Base-by-base conservation (phyloP, 2,329 filamentous ascomycete species). In the Penicillium palitans region DNA sequence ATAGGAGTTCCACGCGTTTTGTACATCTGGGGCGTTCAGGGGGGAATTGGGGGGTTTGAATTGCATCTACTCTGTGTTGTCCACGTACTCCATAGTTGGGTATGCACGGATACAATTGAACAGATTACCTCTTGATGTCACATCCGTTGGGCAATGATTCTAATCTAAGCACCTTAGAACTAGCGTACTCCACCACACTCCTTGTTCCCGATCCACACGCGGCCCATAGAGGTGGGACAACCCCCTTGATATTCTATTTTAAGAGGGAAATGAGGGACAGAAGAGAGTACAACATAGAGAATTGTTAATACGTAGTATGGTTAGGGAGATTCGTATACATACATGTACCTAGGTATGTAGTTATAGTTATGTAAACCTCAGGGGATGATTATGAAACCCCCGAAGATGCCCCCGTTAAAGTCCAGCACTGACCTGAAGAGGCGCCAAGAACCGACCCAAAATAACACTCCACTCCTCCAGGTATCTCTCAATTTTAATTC, bases 191-290 rank as follows among this genome's bases (percentile, higher is more conserved):
- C 65, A 67, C 65, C 39, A 33, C 17, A 42, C 58, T 61, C 62
- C 57, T 61, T 48, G 59, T 57, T 56, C 50, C 59, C 55, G 60
- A 57, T 68, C 66, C 67, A 70, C 67, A 61, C 63, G 63, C 62
- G 66, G 68, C 61, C 66, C 60, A 54, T 47, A 49, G 54, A 51
- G 55, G 61, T 64, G 61, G 62, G 66, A 68, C 57, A 57, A 31
- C 4, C 58, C 58, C 60, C 52, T 61, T 52, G 57, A 57, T 56
- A 37, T 39, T 31, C 35, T 48, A 57, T 54, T 57, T 54, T 45
- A n/a, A 46, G 39, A 24, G 12, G 6, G 24, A n/a, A 27, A 29
- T 7, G 17, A 29, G 42, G 13, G n/a, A 6, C 21, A 37, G 13
- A 42, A 15, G 13, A 8, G 33, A 15, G 29, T 31, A 31, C 4